Evolutionary conservation across 2,329 filamentous ascomycete species (phyloP).

Genomic region (Fragosphaeria purpurea): DNA sequence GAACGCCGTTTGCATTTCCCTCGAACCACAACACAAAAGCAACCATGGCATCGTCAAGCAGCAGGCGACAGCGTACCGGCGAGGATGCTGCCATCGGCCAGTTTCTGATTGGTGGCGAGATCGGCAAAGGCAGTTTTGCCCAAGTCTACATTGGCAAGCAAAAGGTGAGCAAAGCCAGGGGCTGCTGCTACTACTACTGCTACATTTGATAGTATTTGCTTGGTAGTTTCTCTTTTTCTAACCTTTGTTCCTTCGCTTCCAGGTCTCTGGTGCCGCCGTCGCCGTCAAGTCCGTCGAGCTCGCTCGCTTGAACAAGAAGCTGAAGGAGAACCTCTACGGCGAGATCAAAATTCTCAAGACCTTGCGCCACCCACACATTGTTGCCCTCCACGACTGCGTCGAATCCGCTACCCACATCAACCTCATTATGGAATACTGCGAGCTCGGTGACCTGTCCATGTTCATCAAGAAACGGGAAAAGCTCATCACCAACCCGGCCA

Average conservation of each 20-base stretch:
- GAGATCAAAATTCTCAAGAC: constrained; percentile 94
- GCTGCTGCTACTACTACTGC: no score
- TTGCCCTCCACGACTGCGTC: constrained; percentile 88
- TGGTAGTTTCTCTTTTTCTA: neutral
- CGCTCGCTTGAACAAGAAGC: constrained; percentile 82
- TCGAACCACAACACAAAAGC: neutral
- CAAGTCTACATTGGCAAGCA: constrained; percentile 84
- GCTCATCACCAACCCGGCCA: constrained; percentile 68
- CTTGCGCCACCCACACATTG: constrained; percentile 91
- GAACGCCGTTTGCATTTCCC: no score
- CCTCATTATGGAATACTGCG: constrained; percentile 97
- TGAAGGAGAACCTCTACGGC: constrained; percentile 89
- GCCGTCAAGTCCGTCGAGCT: constrained; percentile 96
- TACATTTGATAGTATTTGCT: no score
- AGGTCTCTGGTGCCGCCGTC: constrained; percentile 73
- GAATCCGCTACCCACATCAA: constrained; percentile 85
- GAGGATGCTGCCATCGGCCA: constrained; percentile 15
- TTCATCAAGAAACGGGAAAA: constrained; percentile 93
- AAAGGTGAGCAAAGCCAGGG: constrained; percentile 47
- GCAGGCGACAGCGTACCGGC: constrained; percentile 8
- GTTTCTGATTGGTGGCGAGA: constrained; percentile 43
- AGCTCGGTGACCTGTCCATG: constrained; percentile 83
- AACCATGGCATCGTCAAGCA: constrained; percentile 9
- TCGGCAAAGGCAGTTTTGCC: constrained; percentile 95
- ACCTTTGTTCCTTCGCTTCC: constrained; percentile 6